These are phyloP conservation scores for Microsporum ferrugineum DNA, from an alignment of 2,329 filamentous ascomycete genomes.

Conservation along the genomic window DNA sequence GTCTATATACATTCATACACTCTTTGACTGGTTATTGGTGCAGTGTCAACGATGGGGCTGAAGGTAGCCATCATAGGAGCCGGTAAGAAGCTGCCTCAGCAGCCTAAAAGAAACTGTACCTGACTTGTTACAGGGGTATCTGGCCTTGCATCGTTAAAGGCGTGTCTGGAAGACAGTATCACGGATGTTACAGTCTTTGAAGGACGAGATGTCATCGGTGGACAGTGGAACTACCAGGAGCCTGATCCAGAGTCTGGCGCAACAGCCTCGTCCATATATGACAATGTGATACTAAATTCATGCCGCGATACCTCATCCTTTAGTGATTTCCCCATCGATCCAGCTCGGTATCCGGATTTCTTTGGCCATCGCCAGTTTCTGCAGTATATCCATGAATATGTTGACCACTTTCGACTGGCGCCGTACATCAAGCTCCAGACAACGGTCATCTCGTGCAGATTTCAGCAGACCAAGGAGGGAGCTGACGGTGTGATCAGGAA, in stretches of 20 bases:
- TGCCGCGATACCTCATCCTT: slow-evolving; percentile 30
- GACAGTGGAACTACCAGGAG: slow-evolving; percentile 31
- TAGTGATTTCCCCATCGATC: slow-evolving; percentile 33
- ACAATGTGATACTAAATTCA: slow-evolving; percentile 29
- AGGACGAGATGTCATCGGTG: slow-evolving; percentile 26
- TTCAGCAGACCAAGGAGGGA: slow-evolving; percentile 10
- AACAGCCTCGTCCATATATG: slow-evolving; percentile 27
- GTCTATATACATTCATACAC: background rate
- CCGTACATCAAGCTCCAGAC: slow-evolving; percentile 27
- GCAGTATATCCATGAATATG: slow-evolving; percentile 30
- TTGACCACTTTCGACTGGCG: slow-evolving; percentile 26
- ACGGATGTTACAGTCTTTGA: slow-evolving; percentile 27
- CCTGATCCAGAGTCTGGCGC: slow-evolving; percentile 18
- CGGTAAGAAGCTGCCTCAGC: slow-evolving; percentile 9
- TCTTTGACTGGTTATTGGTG: background rate
- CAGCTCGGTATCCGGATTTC: slow-evolving; percentile 28
- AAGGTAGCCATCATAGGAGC: slow-evolving; percentile 18
- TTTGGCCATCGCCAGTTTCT: slow-evolving; percentile 28
- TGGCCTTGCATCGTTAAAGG: slow-evolving; percentile 29
- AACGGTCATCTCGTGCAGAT: slow-evolving; percentile 23
- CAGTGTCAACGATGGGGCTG: slow-evolving; percentile 4
- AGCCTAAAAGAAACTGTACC: background rate
- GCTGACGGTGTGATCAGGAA: slow-evolving; percentile 15
- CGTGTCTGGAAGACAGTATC: slow-evolving; percentile 29
- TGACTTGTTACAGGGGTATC: slow-evolving; percentile 20